These are phyloP conservation scores for Penicillium diatomitis DNA, from an alignment of 495 filamentous ascomycete species.

Conservation along the genomic window DNA sequence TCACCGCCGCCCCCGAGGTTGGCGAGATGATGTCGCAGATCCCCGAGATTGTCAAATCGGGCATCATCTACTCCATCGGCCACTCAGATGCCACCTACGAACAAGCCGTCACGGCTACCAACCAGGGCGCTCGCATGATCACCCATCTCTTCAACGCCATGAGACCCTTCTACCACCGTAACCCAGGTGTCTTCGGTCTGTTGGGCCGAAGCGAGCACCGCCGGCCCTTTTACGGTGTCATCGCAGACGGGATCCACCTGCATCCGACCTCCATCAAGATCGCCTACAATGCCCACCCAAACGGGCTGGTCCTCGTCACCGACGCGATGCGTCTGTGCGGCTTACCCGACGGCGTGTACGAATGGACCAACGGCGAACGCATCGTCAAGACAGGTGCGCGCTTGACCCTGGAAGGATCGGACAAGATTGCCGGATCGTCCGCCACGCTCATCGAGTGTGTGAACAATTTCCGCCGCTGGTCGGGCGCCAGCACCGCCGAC, in stretches of 20 bases:
- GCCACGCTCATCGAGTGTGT: conserved; percentile 71
- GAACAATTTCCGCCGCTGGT: conserved; percentile 69
- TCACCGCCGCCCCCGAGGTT: conserved; percentile 75
- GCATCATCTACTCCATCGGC: conserved; percentile 67
- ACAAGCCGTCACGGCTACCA: conserved; percentile 54
- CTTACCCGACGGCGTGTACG: conserved; percentile 65
- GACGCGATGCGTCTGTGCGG: conserved; percentile 56
- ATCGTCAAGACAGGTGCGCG: conserved; percentile 59
- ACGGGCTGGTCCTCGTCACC: conserved; percentile 49
- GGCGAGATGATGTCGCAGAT: conserved; percentile 54
- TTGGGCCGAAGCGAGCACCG: conserved; percentile 42
- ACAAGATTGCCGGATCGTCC: conserved; percentile 64
- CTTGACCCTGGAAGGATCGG: conserved; percentile 58
- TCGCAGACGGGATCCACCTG: conserved; percentile 55
- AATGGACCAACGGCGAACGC: conserved; percentile 68
- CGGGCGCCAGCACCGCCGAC: conserved; percentile 50
- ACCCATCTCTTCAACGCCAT: conserved; percentile 91
- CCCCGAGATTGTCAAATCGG: conserved; percentile 45
- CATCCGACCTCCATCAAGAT: conserved; percentile 52
- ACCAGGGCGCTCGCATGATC: conserved; percentile 69
- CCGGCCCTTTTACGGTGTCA: conserved; percentile 50
- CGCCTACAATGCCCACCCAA: conserved; percentile 48
- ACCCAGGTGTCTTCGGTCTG: conserved; percentile 75
- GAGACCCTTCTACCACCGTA: conserved; percentile 74
- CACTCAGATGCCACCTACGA: conserved; percentile 76